Percentiles rank a stretch among this genome's conserved stretches.
phyloP scores from a whole-genome alignment of 257 asterid genomes.

The Solanum gracilifrons region DNA sequence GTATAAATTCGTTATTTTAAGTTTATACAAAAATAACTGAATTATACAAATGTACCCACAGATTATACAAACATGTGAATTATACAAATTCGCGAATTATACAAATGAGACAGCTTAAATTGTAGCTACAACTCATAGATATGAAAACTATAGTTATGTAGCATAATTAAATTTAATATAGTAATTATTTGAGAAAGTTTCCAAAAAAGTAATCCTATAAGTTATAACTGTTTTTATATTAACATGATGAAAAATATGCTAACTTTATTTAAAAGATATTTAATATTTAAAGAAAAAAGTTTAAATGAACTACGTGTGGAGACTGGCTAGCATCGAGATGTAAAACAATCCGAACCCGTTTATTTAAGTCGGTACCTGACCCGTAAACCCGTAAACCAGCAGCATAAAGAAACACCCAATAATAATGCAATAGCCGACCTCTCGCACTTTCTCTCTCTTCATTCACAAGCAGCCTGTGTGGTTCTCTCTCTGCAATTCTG shows the following conservation, averaged over 20 bases:
- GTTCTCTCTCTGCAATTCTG: neutral
- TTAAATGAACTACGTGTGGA: neutral
- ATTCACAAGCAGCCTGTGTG: neutral
- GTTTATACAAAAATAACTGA: no score
- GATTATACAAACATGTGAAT: no score
- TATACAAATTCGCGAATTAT: no score
- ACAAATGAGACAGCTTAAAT: no score
- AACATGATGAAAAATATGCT: neutral
- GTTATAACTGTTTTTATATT: neutral
- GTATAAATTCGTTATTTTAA: no score
- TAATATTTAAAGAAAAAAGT: neutral
- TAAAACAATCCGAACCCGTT: neutral
- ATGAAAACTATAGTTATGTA: no score
- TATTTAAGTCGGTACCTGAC: neutral
- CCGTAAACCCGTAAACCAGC: neutral
- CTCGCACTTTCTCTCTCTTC: conserved; percentile 15
- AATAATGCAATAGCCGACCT: conserved; percentile 1
- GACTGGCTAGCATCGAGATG: neutral
- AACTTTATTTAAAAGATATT: neutral
- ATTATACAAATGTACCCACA: neutral
- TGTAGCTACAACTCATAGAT: no score
- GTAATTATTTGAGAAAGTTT: no score
- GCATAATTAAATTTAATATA: no score
- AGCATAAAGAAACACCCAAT: neutral
- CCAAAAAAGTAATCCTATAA: no score